Evolutionary conservation across 1,284 basidiomycete species (phyloP), one percentile per base, ranked within the genome.

Genomic region (Malassezia pachydermatis): DNA sequence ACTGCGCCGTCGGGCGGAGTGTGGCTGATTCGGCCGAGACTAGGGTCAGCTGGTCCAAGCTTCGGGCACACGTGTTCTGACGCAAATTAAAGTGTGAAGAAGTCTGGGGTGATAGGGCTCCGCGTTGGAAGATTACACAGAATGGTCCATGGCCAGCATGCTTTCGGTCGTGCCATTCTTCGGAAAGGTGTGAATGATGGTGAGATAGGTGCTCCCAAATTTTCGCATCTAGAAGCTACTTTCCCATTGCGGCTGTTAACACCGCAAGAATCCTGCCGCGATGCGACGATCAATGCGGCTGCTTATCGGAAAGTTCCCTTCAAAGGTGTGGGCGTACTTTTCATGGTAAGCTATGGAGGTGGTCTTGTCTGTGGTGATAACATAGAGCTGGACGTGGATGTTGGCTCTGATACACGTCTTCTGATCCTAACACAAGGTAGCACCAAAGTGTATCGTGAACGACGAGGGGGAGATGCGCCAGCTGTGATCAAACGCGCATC

Each of bases 301-400:
- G 28, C 13, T 14, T 44, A 41, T 34, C n/a, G 23, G 4, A 37
- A 10, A 2, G 29, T 28, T 11, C 46, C 40, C 25, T 19, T 19
- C 10, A 71, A 62, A 24, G 57, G 75, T 17, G 76, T 88, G 13
- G 82, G 80, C 5, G 76, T 84, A 39, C 80, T 83, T 17, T 96
- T 95, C 66, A 76, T 88, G 23, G 74, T 95, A 44, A 82, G 81
- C 19, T 96, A 96, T 61, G 92, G 92, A 1, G 92, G 92, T 11
- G 92, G 92, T 1, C 78, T 96, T 4, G 86, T 98, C 23, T 81
- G 83, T 5, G 90, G 90, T 0, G 92, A 98, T 74, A 73, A 75
- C 30, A 76, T 94, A 30, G 73, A 78, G 38, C 72, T 95, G 3
- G 70, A 75, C 16, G 78, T 84, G 14, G 74, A 81, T 36, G 78